phyloP scores from a whole-genome alignment of 176 grass and related monocot genomes.

The Luzula sylvatica region DNA sequence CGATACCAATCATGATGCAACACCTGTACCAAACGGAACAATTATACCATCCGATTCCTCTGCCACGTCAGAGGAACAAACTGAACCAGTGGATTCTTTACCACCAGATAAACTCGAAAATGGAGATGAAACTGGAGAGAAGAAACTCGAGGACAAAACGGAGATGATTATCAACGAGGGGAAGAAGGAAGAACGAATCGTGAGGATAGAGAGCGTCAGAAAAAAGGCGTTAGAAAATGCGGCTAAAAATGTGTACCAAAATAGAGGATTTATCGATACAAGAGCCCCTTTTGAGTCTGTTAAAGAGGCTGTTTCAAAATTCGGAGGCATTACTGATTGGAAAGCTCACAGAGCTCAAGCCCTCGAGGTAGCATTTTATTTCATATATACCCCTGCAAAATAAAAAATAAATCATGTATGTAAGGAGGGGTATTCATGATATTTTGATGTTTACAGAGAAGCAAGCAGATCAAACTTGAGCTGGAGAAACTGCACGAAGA shows the following conservation, averaged over 20 bases:
- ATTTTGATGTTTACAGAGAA: slow-evolving; percentile 33
- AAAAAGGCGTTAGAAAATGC: slow-evolving; percentile 33
- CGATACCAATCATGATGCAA: slow-evolving; percentile 13
- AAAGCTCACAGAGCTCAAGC: slow-evolving; percentile 59
- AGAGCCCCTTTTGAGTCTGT: slow-evolving; percentile 87
- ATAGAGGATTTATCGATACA: slow-evolving; percentile 53
- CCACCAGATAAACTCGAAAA: slow-evolving; percentile 19
- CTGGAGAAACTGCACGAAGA: slow-evolving; percentile 59
- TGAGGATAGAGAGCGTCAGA: slow-evolving; percentile 13
- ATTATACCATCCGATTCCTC: not conserved
- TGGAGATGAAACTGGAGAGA: slow-evolving; percentile 12
- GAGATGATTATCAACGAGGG: slow-evolving; percentile 12
- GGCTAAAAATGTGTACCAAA: slow-evolving; percentile 25
- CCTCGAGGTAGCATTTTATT: slow-evolving; percentile 50
- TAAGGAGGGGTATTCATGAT: not conserved
- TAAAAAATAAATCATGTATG: not conserved
- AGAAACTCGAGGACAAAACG: slow-evolving; percentile 13
- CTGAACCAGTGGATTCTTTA: not conserved
- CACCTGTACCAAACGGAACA: not conserved
- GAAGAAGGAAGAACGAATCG: slow-evolving; percentile 17
- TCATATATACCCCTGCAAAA: slow-evolving; percentile 6
- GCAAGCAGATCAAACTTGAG: slow-evolving; percentile 43
- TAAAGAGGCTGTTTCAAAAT: slow-evolving; percentile 75
- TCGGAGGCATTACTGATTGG: slow-evolving; percentile 94
- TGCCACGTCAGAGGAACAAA: not conserved